These are phyloP conservation scores for Leccinum solheimii DNA, from an alignment of 1,284 basidiomycete species.

Conservation along the genomic window DNA sequence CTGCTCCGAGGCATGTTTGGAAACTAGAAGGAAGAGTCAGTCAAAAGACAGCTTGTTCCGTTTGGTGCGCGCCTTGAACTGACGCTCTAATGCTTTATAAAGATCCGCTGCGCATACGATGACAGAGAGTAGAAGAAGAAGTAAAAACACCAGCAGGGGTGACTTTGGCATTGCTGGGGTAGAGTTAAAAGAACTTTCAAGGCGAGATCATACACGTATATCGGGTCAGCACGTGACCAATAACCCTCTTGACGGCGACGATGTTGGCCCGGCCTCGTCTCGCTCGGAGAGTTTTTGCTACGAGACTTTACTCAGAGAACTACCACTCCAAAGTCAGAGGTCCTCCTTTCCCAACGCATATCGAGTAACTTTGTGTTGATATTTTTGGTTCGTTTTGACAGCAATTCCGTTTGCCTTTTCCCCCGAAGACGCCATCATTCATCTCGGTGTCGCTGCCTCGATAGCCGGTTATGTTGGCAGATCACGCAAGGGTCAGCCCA, in stretches of 20 bases:
- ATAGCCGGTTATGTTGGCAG: constrained; percentile 18
- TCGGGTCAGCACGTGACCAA: constrained; percentile 28
- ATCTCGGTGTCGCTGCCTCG: constrained; percentile 27
- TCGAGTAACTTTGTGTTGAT: constrained; percentile 13
- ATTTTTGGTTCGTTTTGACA: constrained; percentile 13
- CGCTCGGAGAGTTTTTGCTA: constrained; percentile 1
- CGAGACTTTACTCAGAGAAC: constrained; percentile 20
- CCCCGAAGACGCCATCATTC: constrained; percentile 34
- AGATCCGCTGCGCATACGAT: constrained; percentile 64
- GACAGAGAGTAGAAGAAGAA: constrained; percentile 47
- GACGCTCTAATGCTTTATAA: constrained; percentile 75
- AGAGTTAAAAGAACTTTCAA: neutral
- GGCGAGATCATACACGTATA: constrained; percentile 29
- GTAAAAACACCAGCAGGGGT: constrained; percentile 37
- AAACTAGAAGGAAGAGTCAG: constrained; percentile 50
- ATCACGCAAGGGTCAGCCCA: constrained; percentile 15
- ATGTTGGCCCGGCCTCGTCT: constrained; percentile 24
- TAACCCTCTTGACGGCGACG: neutral
- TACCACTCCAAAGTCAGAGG: constrained; percentile 50
- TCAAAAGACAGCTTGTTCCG: constrained; percentile 31
- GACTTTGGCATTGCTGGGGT: constrained; percentile 24
- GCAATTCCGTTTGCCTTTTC: constrained; percentile 42
- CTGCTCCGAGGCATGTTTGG: constrained; percentile 76
- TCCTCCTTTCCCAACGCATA: constrained; percentile 21
- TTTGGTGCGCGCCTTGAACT: constrained; percentile 42